phyloP scores from a whole-genome alignment of 202 grass and related monocot genomes.

The Cymbopogon flexuosus region DNA sequence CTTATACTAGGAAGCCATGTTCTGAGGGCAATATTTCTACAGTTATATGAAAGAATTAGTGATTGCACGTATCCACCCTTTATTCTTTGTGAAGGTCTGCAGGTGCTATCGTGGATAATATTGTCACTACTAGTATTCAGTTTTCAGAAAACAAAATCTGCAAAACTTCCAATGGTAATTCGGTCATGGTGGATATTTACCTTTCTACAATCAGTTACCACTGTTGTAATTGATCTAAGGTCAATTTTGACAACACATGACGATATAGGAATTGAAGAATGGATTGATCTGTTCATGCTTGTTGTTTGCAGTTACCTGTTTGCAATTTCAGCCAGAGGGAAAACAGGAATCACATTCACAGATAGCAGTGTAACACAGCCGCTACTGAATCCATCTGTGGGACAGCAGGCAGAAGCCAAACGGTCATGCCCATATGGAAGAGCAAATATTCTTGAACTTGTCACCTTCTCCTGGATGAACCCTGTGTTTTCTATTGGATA shows the following conservation, averaged over 20 bases:
- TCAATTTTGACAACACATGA: constrained; percentile 37
- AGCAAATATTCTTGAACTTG: constrained; percentile 58
- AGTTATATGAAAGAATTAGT: constrained; percentile 34
- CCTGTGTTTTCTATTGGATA: constrained; percentile 74
- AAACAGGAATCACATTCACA: constrained; percentile 63
- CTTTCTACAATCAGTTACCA: constrained; percentile 64
- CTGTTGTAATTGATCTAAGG: constrained; percentile 53
- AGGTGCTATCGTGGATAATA: constrained; percentile 73
- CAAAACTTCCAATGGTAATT: constrained; percentile 52
- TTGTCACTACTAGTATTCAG: constrained; percentile 49
- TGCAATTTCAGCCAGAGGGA: constrained; percentile 54
- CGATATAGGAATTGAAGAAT: constrained; percentile 45
- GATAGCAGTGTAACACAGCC: constrained; percentile 53
- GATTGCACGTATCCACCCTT: constrained; percentile 47
- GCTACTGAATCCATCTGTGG: constrained; percentile 45
- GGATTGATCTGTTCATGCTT: constrained; percentile 41
- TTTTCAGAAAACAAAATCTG: constrained; percentile 53
- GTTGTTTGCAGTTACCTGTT: constrained; percentile 56
- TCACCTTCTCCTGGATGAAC: constrained; percentile 92
- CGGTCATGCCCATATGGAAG: constrained; percentile 56
- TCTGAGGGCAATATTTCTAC: constrained; percentile 38
- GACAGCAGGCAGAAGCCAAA: constrained; percentile 47
- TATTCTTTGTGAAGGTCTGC: constrained; percentile 50
- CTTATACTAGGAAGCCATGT: constrained; percentile 53
- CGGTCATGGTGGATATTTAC: constrained; percentile 74